Percentiles rank a stretch among this genome's conserved stretches.
These are phyloP conservation scores for Quercus dentata DNA, from an alignment of 306 rosid species.

Conservation along the genomic window DNA sequence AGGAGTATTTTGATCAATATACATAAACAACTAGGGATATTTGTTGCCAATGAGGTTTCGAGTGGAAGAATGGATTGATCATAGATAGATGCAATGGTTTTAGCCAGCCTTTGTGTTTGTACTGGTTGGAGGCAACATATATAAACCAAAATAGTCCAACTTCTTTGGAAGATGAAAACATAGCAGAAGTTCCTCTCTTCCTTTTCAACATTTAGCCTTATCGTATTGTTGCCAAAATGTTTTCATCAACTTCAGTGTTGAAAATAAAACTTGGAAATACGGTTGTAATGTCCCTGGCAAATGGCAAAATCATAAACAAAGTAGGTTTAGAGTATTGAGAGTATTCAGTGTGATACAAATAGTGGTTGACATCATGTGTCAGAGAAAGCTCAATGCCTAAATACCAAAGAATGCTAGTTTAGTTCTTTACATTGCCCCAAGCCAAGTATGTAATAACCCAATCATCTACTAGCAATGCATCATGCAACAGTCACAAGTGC, in stretches of 20 bases:
- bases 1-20: neutral
- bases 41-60: neutral
- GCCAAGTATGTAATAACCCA: no score
- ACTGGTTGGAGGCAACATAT: neutral
- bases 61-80: neutral
- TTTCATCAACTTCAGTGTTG: conserved; percentile 68
- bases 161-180: neutral
- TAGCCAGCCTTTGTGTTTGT: neutral
- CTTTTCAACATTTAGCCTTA: neutral
- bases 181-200: neutral
- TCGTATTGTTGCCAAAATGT: neutral
- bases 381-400: no score
- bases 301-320: conserved; percentile 12
- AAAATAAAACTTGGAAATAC: conserved; percentile 70
- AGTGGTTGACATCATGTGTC: neutral
- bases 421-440: no score
- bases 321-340: conserved; percentile 1
- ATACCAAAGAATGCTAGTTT: no score
- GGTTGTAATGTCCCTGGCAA: conserved; percentile 50
- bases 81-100: neutral
- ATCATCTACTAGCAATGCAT: no score
- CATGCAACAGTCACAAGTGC: no score
- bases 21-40: neutral
- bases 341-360: neutral
- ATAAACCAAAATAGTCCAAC: neutral